Base-by-base conservation (phyloP, 768 basidiomycete species). In the Boletus pseudopeckii region DNA sequence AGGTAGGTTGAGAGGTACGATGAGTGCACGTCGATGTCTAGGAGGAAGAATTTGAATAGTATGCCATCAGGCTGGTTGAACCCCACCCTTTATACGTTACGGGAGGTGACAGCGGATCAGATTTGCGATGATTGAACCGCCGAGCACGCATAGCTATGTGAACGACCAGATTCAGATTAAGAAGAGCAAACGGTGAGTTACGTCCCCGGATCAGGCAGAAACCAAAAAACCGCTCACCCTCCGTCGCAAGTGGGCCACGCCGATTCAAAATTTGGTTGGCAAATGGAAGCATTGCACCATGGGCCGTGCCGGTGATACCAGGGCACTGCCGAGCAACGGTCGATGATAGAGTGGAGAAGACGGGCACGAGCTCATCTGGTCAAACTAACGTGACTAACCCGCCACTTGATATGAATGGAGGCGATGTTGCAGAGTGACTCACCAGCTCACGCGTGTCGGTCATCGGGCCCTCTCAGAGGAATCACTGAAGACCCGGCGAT, bases 31-130 rank as follows among this genome's bases (percentile, higher is more conserved):
- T 30, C 18, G 40, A 41, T 11, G 39, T 64, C 53, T 37, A 46
- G 45, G 41, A 26, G 45, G 34, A 9, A 37, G 26, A 3, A n/a
- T 4, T 50, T 32, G 38, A 32, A 33, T 57, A 33, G 30, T 57
- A 32, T 17, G 20, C 2, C n/a, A 22, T 45, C 43, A 45, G 22
- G 45, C 45, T 54, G 55, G 44, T 55, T 28, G 43, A 41, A 50
- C n/a, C 5, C n/a, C 52, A 52, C 26, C 54, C 52, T 64, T 60
- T 68, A 69, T 67, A 69, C 40, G 26, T 33, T 17, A n/a, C 26
- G 37, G n/a, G 33, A 36, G 36, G 32, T n/a, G 13, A 2, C 22
- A 22, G 22, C 46, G 32, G 33, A 46, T 30, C 30, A 33, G 7
- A 20, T 20, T 28, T 20, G 54, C 37, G 42, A 45, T 24, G 41